phyloP scores from a whole-genome alignment of 2,329 filamentous ascomycete species.

The Plectosphaerella plurivora region DNA sequence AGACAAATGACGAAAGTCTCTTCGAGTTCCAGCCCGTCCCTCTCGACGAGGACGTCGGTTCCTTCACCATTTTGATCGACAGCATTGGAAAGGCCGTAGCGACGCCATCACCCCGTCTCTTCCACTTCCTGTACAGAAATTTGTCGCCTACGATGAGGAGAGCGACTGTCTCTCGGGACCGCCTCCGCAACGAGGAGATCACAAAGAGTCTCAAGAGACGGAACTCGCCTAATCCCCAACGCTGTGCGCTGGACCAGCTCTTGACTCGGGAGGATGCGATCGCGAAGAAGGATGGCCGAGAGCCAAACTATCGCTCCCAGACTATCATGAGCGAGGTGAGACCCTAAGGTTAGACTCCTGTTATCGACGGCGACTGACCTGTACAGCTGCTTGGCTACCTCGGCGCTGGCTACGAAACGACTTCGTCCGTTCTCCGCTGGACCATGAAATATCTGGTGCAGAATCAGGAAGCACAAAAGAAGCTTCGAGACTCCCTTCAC shows the following conservation, averaged over 20 bases:
- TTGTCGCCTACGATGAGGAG: not conserved
- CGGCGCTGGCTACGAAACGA: slow-evolving; percentile 21
- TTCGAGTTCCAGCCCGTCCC: not conserved
- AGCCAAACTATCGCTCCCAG: slow-evolving; percentile 21
- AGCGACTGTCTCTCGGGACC: not conserved
- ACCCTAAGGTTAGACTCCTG: no score
- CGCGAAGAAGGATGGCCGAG: slow-evolving; percentile 22
- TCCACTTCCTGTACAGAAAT: not conserved
- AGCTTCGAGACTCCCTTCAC: slow-evolving; percentile 19
- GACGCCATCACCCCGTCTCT: not conserved
- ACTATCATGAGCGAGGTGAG: slow-evolving; percentile 27
- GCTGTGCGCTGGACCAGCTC: slow-evolving; percentile 24
- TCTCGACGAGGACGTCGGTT: not conserved
- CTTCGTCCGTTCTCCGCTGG: slow-evolving; percentile 16
- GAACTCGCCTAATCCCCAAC: not conserved
- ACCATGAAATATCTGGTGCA: slow-evolving; percentile 18
- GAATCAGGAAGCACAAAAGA: slow-evolving; percentile 15
- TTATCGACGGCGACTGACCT: no score
- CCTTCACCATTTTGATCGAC: not conserved
- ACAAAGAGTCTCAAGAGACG: not conserved
- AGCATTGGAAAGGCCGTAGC: not conserved
- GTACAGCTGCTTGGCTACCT: slow-evolving; percentile 19
- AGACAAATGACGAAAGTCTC: not conserved
- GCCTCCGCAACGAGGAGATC: not conserved
- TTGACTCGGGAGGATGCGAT: slow-evolving; percentile 23